A percentile compares a stretch with the other conserved stretches of the same genome.
These are phyloP conservation scores for Talaromyces amestolkiae DNA, from an alignment of 2,329 filamentous ascomycete genomes.

Conservation along the genomic window DNA sequence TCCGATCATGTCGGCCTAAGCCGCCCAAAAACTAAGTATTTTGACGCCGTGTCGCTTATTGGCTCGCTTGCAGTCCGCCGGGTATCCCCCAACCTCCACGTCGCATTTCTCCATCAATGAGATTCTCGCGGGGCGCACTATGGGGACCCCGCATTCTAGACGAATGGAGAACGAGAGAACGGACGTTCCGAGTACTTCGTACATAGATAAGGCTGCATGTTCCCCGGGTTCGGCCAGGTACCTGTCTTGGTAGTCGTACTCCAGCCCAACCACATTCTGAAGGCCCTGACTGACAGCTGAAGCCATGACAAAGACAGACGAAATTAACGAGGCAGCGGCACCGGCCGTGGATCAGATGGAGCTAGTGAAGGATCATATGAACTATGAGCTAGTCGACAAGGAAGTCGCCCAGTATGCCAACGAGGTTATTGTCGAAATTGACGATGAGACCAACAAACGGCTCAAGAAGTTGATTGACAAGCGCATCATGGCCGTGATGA, in stretches of 20 bases:
- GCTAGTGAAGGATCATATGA: constrained; percentile 9
- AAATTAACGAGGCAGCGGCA: not conserved
- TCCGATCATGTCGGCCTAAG: not conserved
- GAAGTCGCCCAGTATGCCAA: constrained; percentile 69
- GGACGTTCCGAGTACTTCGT: not conserved
- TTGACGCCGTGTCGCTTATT: not conserved
- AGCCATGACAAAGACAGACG: not conserved
- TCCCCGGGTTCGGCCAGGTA: not conserved
- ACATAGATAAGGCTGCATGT: not conserved
- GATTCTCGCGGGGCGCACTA: not conserved
- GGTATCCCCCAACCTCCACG: not conserved
- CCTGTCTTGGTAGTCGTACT: not conserved
- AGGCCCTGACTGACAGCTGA: not conserved
- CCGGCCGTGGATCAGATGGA: constrained; percentile 1
- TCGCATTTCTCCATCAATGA: not conserved
- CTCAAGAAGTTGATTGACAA: constrained; percentile 20
- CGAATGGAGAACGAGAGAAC: not conserved
- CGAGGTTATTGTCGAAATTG: constrained; percentile 36
- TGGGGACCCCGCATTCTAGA: not conserved
- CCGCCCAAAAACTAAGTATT: not conserved
- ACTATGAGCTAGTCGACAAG: constrained; percentile 53
- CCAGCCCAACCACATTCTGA: not conserved
- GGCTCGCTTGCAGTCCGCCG: not conserved
- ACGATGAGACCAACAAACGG: constrained; percentile 20
- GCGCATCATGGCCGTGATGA: constrained; percentile 19